These are phyloP conservation scores for Crassisporium funariophilum DNA, from an alignment of 768 basidiomycete genomes.

Conservation along the genomic window DNA sequence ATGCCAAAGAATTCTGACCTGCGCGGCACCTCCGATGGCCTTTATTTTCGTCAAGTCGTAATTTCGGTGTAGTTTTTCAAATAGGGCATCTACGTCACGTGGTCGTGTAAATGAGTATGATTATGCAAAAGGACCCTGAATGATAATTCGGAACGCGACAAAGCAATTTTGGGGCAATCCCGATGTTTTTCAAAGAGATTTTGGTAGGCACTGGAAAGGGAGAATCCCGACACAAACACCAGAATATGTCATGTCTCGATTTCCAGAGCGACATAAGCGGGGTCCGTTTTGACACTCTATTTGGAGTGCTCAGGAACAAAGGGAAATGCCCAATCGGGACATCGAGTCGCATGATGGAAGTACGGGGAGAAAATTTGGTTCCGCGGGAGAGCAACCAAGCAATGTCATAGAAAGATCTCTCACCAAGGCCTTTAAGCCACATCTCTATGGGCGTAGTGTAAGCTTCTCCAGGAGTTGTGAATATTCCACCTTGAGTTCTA, in stretches of 20 bases:
- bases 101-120: conserved; percentile 24
- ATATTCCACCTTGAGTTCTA: conserved; percentile 85
- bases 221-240: too few species aligned
- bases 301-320: conserved; percentile 28
- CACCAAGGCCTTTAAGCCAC: conserved; percentile 88
- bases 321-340: conserved; percentile 34
- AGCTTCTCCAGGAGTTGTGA: conserved; percentile 83
- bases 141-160: too few species aligned
- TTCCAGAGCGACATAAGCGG: too few species aligned
- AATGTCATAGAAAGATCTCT: conserved; percentile 31
- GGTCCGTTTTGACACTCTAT: too few species aligned
- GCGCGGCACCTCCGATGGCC: conserved; percentile 77
- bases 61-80: conserved; percentile 72
- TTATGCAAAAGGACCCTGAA: too few species aligned
- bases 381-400: conserved; percentile 39
- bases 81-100: conserved; percentile 62
- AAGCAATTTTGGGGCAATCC: too few species aligned
- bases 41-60: conserved; percentile 73
- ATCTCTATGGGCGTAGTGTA: conserved; percentile 89
- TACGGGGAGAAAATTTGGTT: conserved; percentile 59
- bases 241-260: too few species aligned
- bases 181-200: too few species aligned
- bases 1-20: conserved; percentile 44
- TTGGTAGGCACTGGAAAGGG: too few species aligned
- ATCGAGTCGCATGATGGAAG: conserved; percentile 25